Percentiles rank a stretch among this genome's conserved stretches.
Evolutionary conservation across 192 early-diverging fungal genomes (phyloP).

Genomic region (Spinellus fusiger): DNA sequence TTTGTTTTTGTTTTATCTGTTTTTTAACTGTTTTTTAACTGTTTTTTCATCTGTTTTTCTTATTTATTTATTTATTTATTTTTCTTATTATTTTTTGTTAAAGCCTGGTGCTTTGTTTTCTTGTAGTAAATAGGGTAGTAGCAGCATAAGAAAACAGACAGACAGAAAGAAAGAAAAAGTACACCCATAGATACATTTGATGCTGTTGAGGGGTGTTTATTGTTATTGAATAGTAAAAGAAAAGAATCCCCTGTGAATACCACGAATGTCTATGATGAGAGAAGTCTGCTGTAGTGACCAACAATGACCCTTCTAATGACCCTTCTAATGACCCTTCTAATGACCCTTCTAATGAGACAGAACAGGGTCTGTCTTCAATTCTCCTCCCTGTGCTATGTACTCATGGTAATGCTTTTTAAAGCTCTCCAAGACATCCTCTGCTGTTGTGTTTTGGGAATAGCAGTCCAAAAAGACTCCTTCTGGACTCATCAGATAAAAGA

Average conservation of each 20-base stretch:
- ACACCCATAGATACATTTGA: neutral
- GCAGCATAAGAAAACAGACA: neutral
- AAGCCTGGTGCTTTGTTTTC: too few relatives aligned
- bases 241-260: neutral
- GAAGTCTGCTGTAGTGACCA: too few relatives aligned
- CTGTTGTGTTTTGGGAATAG: conserved; percentile 78
- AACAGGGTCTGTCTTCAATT: conserved; percentile 1
- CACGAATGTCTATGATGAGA: neutral
- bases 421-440: conserved; percentile 54
- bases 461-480: conserved; percentile 86
- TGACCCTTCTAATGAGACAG: neutral
- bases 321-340: too few relatives aligned
- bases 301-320: too few relatives aligned
- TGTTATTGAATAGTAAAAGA: neutral
- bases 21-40: neutral
- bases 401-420: conserved; percentile 44
- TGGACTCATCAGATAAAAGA: conserved; percentile 94
- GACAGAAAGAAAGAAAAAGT: neutral
- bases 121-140: too few relatives aligned
- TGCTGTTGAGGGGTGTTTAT: neutral
- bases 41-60: neutral
- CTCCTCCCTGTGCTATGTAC: conserved; percentile 39
- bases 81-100: neutral
- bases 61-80: neutral
- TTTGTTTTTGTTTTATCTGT: neutral